These are phyloP conservation scores for Colletotrichum sp. DNA, from an alignment of 2,329 filamentous ascomycete species.

Conservation along the genomic window DNA sequence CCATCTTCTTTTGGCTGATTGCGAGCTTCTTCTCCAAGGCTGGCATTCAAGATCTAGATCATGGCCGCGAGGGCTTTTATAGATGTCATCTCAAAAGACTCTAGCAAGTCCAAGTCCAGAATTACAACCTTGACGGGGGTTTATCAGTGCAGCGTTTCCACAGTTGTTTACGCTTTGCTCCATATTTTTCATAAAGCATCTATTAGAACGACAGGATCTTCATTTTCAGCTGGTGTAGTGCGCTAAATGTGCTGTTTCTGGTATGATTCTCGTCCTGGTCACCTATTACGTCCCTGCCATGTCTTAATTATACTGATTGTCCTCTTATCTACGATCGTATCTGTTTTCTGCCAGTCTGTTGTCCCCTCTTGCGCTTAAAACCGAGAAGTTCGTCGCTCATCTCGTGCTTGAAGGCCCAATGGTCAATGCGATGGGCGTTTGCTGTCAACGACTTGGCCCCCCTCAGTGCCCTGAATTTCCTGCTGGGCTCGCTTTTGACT, in stretches of 20 bases:
- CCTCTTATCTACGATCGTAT: neutral
- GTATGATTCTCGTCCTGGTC: neutral
- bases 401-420: rapidly evolving
- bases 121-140: neutral
- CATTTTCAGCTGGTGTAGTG: neutral
- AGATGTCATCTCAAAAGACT: neutral
- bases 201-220: neutral
- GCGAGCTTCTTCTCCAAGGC: neutral
- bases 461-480: neutral
- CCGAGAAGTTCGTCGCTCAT: neutral
- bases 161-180: neutral
- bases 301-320: rapidly evolving
- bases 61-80: rapidly evolving
- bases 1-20: neutral
- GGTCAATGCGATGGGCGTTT: neutral
- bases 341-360: neutral
- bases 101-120: neutral
- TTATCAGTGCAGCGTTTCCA: neutral
- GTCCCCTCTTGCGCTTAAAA: neutral
- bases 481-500: neutral
- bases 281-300: neutral
- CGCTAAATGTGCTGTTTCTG: rapidly evolving
- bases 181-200: neutral
- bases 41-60: neutral
- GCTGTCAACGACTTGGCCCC: neutral